A percentile compares a stretch with the other conserved stretches of the same genome.
These are phyloP conservation scores for Ceratocystis destructans DNA, from an alignment of 2,329 filamentous ascomycete genomes.

Conservation along the genomic window DNA sequence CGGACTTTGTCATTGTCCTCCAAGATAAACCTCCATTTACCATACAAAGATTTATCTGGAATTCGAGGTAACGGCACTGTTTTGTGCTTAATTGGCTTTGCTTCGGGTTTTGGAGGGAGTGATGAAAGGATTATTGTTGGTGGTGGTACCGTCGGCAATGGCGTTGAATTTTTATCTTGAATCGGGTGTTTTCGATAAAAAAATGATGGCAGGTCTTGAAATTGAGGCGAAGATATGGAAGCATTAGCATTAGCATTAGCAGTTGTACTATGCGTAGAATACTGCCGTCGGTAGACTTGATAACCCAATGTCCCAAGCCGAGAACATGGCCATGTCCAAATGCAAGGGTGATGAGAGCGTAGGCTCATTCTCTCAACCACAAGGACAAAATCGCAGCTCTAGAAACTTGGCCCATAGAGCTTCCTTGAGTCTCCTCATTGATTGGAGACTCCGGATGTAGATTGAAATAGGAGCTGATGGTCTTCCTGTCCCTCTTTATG, in stretches of 20 bases:
- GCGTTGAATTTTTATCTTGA: not conserved
- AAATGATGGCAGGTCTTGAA: not conserved
- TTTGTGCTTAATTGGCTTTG: not conserved
- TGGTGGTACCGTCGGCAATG: not conserved
- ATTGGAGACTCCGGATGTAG: not conserved
- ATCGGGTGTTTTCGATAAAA: not conserved
- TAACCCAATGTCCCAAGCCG: not conserved
- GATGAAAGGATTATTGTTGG: not conserved
- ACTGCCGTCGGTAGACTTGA: not conserved
- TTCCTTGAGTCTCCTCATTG: not conserved
- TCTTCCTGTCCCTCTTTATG: not conserved
- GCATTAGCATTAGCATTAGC: not conserved
- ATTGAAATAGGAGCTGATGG: not conserved
- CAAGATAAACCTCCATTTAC: conserved; percentile 15
- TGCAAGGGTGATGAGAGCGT: conserved; percentile 9
- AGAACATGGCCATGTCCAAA: conserved; percentile 13
- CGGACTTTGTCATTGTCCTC: conserved; percentile 14
- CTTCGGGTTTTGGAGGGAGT: not conserved
- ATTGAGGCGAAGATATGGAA: not conserved
- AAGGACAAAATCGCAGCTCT: conserved; percentile 8
- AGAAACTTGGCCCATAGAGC: conserved; percentile 1
- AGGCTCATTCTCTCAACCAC: conserved; percentile 17
- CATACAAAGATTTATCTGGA: conserved; percentile 12
- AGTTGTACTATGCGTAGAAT: not conserved
- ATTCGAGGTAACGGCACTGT: not conserved